Evolutionary conservation across 2,329 filamentous ascomycete genomes (phyloP).

Genomic region (Fusarium sp.): DNA sequence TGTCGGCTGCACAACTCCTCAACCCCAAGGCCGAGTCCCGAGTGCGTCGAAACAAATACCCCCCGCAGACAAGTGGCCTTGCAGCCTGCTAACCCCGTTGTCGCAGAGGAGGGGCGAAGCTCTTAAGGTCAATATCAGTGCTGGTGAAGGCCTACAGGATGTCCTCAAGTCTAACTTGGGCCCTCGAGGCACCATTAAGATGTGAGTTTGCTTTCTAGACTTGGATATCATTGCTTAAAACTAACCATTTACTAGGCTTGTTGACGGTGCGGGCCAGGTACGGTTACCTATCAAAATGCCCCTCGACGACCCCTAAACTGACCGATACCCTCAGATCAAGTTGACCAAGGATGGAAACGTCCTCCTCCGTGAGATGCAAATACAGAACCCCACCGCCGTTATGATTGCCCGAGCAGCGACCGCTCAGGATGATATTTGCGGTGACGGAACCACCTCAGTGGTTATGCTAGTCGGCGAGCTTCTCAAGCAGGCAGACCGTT

Average conservation of each 20-base stretch:
- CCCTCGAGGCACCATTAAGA: conserved; percentile 94
- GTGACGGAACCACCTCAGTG: conserved; percentile 96
- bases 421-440: conserved; percentile 97
- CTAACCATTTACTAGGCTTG: conserved; percentile 64
- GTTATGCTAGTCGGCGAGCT: conserved; percentile 96
- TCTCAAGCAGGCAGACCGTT: conserved; percentile 95
- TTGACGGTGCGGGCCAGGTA: conserved; percentile 78
- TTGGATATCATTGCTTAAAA: neutral
- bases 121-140: conserved; percentile 95
- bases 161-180: conserved; percentile 97
- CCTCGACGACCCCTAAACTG: conserved; percentile 49
- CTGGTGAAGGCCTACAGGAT: conserved; percentile 92
- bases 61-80: conserved; percentile 37
- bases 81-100: conserved; percentile 45
- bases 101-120: conserved; percentile 92
- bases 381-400: conserved; percentile 97
- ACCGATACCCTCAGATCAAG: conserved; percentile 77
- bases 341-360: conserved; percentile 99
- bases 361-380: conserved; percentile 83
- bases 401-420: conserved; percentile 87
- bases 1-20: conserved; percentile 98
- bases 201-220: conserved; percentile 65
- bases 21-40: conserved; percentile 99
- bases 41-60: conserved; percentile 66
- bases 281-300: conserved; percentile 48